These are phyloP conservation scores for Ceriops decandra DNA, from an alignment of 345 rosid genomes.

Conservation along the genomic window DNA sequence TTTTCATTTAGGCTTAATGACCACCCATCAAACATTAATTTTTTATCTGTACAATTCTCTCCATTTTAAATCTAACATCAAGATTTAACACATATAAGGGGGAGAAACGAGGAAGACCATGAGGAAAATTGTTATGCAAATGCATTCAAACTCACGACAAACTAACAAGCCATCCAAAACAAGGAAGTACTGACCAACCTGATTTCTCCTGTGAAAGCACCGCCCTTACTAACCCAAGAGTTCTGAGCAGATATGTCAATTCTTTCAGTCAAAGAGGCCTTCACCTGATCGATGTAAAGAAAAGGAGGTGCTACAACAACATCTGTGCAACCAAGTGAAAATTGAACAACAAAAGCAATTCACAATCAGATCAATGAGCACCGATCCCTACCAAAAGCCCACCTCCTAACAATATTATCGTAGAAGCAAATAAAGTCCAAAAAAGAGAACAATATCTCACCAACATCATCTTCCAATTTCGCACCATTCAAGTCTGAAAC, in stretches of 20 bases:
- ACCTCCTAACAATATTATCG: background rate
- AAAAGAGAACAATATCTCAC: constrained; percentile 36
- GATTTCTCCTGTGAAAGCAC: constrained; percentile 99
- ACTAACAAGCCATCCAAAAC: background rate
- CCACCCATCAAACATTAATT: no score
- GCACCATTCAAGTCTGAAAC: constrained; percentile 79
- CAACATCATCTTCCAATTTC: constrained; percentile 82
- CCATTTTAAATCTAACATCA: no score
- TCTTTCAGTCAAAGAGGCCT: constrained; percentile 54
- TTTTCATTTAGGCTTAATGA: no score
- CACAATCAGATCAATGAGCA: background rate
- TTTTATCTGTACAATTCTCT: no score
- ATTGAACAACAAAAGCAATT: background rate
- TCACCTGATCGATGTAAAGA: constrained; percentile 82
- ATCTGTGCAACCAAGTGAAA: constrained; percentile 44
- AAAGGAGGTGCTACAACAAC: constrained; percentile 97
- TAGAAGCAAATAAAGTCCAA: constrained; percentile 4
- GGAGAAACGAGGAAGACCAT: no score
- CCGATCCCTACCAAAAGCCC: background rate
- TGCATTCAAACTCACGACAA: background rate
- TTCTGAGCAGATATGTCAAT: constrained; percentile 85
- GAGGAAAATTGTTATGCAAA: background rate
- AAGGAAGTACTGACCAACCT: constrained; percentile 39
- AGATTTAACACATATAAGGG: no score
- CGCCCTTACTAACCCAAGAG: constrained; percentile 95